phyloP scores from a whole-genome alignment of 208 protist species.

The Zelonia costaricensis region DNA sequence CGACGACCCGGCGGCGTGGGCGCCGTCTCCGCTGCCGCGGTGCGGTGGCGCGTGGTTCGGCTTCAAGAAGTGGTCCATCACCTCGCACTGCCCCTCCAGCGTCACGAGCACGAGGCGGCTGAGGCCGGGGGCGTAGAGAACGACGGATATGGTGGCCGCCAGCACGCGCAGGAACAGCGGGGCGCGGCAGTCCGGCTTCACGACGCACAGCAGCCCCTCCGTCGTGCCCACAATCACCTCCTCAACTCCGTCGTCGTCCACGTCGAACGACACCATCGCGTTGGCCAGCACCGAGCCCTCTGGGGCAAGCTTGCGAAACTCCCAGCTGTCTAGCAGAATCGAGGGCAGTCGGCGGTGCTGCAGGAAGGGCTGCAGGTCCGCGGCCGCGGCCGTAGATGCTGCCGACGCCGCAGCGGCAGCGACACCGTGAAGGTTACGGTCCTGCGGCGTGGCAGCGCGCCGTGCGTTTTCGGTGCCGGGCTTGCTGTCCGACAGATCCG shows the following conservation, averaged over 20 bases:
- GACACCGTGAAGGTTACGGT: too few relatives aligned
- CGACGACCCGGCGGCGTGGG: background rate
- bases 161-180: conserved; percentile 65
- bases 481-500: too few relatives aligned
- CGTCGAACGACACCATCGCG: conserved; percentile 73
- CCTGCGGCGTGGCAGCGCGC: too few relatives aligned
- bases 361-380: conserved; percentile 20
- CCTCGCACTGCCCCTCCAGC: conserved; percentile 87
- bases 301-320: conserved; percentile 73
- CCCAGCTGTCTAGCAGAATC: conserved; percentile 82
- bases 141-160: conserved; percentile 82
- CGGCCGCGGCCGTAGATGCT: background rate
- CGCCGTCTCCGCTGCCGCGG: background rate
- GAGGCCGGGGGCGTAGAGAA: conserved; percentile 59
- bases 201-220: conserved; percentile 72
- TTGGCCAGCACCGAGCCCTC: conserved; percentile 86
- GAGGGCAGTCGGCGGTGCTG: conserved; percentile 42
- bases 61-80: conserved; percentile 70
- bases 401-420: too few relatives aligned
- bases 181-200: conserved; percentile 69
- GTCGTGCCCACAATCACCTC: conserved; percentile 88
- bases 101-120: conserved; percentile 75
- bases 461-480: too few relatives aligned
- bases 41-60: background rate
- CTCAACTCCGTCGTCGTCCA: conserved; percentile 79